Percentiles rank a stretch among this genome's conserved stretches.
These are phyloP conservation scores for Penicillium paneum DNA, from an alignment of 2,329 filamentous ascomycete species.

Conservation along the genomic window DNA sequence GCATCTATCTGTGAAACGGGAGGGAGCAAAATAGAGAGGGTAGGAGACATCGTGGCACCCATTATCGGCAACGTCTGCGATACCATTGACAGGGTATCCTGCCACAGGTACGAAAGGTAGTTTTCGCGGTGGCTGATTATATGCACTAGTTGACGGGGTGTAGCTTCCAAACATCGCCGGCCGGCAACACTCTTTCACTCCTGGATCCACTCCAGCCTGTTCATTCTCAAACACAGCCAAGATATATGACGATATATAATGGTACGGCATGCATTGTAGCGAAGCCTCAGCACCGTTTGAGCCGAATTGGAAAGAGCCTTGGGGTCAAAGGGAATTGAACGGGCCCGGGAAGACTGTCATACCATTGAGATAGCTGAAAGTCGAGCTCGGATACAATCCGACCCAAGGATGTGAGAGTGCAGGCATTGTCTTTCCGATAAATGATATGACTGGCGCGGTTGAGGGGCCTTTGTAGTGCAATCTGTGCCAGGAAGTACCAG, in stretches of 20 bases:
- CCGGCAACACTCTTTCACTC: conserved; percentile 72
- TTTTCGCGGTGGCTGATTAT: conserved; percentile 76
- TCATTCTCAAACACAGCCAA: conserved; percentile 76
- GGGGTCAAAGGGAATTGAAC: conserved; percentile 74
- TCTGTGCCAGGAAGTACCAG: conserved; percentile 84
- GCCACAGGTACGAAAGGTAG: conserved; percentile 82
- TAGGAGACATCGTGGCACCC: conserved; percentile 77
- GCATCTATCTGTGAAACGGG: conserved; percentile 60
- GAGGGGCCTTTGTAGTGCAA: conserved; percentile 71
- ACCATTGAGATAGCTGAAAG: conserved; percentile 81
- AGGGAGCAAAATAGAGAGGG: conserved; percentile 64
- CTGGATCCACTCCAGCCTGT: conserved; percentile 65
- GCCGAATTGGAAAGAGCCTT: conserved; percentile 65
- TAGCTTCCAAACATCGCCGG: conserved; percentile 79
- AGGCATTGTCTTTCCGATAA: conserved; percentile 69
- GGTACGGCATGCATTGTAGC: conserved; percentile 81
- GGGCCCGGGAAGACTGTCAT: conserved; percentile 69
- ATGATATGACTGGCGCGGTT: conserved; percentile 77
- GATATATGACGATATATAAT: conserved; percentile 83
- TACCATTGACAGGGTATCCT: conserved; percentile 77
- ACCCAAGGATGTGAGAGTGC: conserved; percentile 69
- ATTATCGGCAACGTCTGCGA: conserved; percentile 79
- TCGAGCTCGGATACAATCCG: conserved; percentile 77
- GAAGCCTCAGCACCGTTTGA: conserved; percentile 72
- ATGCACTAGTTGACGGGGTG: conserved; percentile 74